These are phyloP conservation scores for Eugenia klotzschiana DNA, from an alignment of 441 rosid genomes.

Conservation along the genomic window DNA sequence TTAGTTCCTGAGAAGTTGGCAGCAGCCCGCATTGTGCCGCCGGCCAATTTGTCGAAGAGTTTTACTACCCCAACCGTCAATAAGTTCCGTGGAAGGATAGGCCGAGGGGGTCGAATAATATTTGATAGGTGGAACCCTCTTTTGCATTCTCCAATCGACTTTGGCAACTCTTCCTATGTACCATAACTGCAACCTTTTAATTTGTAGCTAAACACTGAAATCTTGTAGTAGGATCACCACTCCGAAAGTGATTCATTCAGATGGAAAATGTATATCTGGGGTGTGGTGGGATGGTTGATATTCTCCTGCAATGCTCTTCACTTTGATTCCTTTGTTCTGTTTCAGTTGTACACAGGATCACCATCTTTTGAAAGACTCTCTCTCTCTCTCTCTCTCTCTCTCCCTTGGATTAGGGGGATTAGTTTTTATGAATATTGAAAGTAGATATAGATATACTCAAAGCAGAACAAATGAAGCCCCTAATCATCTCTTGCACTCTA, in stretches of 20 bases:
- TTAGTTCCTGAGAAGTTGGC: conserved; percentile 81
- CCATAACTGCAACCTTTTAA: background rate
- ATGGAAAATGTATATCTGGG: background rate
- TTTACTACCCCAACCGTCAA: conserved; percentile 12
- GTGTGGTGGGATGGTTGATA: background rate
- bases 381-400: background rate
- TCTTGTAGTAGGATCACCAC: background rate
- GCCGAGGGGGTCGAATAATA: conserved; percentile 88
- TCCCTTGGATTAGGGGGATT: background rate
- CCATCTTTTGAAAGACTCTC: background rate
- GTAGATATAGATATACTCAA: background rate
- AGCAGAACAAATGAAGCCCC: background rate
- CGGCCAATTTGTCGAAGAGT: conserved; percentile 32
- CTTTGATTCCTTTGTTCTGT: background rate
- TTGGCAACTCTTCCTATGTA: conserved; percentile 47
- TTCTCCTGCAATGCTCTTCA: background rate
- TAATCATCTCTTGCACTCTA: background rate
- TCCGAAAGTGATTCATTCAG: background rate
- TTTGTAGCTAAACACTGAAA: background rate
- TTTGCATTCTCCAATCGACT: conserved; percentile 53
- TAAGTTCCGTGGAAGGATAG: conserved; percentile 67
- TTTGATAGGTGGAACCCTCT: conserved; percentile 94
- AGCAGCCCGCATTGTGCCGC: conserved; percentile 69
- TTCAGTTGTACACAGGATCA: background rate
- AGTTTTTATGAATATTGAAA: background rate